Conservation (phyloP, 148 eudicot genomes). For the Spergularia marina region DNA sequence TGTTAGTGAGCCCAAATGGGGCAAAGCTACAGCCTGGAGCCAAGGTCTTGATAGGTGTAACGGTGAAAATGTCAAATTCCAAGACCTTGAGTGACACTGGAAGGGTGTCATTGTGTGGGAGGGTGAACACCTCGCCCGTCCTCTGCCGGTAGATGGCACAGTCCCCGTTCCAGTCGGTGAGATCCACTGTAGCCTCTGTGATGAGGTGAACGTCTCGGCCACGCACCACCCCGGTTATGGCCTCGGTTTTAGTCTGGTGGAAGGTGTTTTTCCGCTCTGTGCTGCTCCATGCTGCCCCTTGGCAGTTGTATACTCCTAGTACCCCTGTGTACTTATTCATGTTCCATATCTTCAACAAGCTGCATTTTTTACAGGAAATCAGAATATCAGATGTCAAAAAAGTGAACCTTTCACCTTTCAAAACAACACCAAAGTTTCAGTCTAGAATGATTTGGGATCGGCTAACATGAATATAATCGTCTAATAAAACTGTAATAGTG, state of each 20-base stretch:
- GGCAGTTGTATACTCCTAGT: slow-evolving; percentile 94
- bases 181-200: slow-evolving; percentile 50
- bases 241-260: slow-evolving; percentile 52
- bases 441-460: neutral
- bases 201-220: slow-evolving; percentile 72
- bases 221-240: slow-evolving; percentile 54
- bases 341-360: slow-evolving; percentile 96
- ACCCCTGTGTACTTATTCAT: slow-evolving; percentile 96
- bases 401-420: neutral
- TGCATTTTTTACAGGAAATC: slow-evolving; percentile 24
- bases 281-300: slow-evolving; percentile 96
- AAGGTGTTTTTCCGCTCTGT: slow-evolving; percentile 62
- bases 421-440: neutral
- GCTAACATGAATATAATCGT: too few species aligned
- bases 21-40: slow-evolving; percentile 59
- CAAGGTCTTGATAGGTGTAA: slow-evolving; percentile 59
- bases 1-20: slow-evolving; percentile 81
- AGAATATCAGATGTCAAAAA: neutral
- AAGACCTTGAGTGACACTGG: slow-evolving; percentile 77
- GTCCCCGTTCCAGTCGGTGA: slow-evolving; percentile 52
- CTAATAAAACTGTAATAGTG: neutral
- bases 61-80: slow-evolving; percentile 62
- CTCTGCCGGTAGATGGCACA: slow-evolving; percentile 57
- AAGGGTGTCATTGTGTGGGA: slow-evolving; percentile 50
- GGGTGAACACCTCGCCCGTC: slow-evolving; percentile 39